phyloP scores from a whole-genome alignment of 495 filamentous ascomycete genomes.

The Hypoxylon lenormandii region DNA sequence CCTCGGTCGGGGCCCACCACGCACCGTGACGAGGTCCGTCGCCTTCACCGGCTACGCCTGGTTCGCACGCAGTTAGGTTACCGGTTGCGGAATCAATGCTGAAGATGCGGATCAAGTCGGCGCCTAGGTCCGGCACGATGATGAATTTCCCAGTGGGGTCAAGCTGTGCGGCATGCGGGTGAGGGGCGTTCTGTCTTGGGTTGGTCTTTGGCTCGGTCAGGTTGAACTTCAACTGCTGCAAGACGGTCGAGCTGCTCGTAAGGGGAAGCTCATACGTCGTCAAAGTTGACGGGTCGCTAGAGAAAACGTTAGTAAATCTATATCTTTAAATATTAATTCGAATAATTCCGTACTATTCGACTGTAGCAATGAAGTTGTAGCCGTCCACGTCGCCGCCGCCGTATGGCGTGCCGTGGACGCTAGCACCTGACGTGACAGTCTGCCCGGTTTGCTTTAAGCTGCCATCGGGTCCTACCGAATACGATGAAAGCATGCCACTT shows the following conservation, averaged over 20 bases:
- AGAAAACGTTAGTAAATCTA: constrained; percentile 28
- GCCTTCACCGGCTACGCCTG: constrained; percentile 53
- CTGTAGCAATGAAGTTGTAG: constrained; percentile 59
- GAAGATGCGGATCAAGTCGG: constrained; percentile 74
- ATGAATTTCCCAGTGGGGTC: constrained; percentile 76
- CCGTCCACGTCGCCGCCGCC: constrained; percentile 50
- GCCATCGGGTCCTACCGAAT: constrained; percentile 56
- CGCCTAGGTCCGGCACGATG: constrained; percentile 76
- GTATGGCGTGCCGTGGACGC: constrained; percentile 58
- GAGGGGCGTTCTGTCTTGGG: constrained; percentile 73
- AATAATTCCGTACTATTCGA: constrained; percentile 59
- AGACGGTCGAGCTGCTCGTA: constrained; percentile 28
- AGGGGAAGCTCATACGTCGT: constrained; percentile 57
- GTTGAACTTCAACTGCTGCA: constrained; percentile 68
- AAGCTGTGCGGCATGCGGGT: constrained; percentile 74
- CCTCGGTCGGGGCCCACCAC: constrained; percentile 55
- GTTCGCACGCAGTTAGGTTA: constrained; percentile 52
- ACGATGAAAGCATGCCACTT: constrained; percentile 58
- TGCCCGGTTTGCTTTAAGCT: constrained; percentile 53
- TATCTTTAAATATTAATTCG: background rate
- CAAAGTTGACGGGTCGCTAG: constrained; percentile 58
- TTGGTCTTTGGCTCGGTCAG: constrained; percentile 63
- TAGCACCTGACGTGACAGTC: constrained; percentile 53
- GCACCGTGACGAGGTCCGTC: constrained; percentile 61
- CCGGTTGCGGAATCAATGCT: constrained; percentile 62